Percentiles rank a stretch among this genome's conserved stretches.
These are phyloP conservation scores for Purshia tridentata DNA, from an alignment of 306 rosid genomes.

Conservation along the genomic window DNA sequence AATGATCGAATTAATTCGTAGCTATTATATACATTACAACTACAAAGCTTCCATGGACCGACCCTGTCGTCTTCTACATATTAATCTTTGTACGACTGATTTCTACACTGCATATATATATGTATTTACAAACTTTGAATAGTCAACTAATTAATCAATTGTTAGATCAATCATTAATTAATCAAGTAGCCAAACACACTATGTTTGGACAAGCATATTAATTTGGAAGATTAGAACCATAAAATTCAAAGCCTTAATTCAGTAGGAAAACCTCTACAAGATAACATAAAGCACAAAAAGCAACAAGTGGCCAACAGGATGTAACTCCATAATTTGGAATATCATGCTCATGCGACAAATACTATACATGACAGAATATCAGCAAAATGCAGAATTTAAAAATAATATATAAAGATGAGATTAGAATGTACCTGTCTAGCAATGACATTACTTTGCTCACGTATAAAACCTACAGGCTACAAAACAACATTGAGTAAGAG, in stretches of 20 bases:
- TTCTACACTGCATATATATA: too few species aligned
- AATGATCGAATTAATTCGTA: too few species aligned
- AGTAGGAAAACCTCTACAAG: slow-evolving; percentile 14
- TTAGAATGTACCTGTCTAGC: slow-evolving; percentile 71
- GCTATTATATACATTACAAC: too few species aligned
- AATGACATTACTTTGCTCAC: slow-evolving; percentile 74
- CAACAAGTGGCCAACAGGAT: not conserved
- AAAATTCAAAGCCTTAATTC: not conserved
- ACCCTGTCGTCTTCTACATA: too few species aligned
- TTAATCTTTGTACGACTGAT: too few species aligned
- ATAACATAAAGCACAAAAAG: slow-evolving; percentile 7
- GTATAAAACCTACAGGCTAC: slow-evolving; percentile 89
- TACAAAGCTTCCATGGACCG: too few species aligned
- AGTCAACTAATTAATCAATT: too few species aligned
- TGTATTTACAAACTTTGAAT: too few species aligned
- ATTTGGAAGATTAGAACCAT: too few species aligned
- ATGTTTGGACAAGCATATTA: too few species aligned
- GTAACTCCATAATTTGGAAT: not conserved
- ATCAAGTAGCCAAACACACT: too few species aligned
- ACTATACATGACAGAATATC: slow-evolving; percentile 5
- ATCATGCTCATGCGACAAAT: not conserved
- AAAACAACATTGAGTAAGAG: slow-evolving; percentile 25
- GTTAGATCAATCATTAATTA: too few species aligned
- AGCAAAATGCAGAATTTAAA: not conserved
- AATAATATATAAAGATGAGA: slow-evolving; percentile 16